Base-by-base conservation (phyloP, 805 yeast species). In the Candida chauliodis region DNA sequence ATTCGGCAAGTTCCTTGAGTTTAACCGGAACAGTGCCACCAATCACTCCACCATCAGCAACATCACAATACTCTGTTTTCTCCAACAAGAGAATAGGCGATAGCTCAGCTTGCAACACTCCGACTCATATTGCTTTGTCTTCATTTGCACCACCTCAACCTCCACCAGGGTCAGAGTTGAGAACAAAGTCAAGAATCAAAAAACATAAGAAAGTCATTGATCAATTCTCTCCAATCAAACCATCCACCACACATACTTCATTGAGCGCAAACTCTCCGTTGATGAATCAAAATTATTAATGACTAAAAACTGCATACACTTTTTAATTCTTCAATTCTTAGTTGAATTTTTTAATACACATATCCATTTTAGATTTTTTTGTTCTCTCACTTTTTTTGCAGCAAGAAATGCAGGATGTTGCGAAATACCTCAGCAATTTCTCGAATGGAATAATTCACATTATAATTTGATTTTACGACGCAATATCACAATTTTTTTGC, bases 11-110 rank as follows among this genome's bases (percentile, higher is more conserved):
- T 9, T 18, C 30, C 10, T 26, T 39, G 10, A 39, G 34, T 36
- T 35, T 39, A 16, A 24, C 36, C 10, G 34, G 32, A 7, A 23
- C 26, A 10, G 2, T 33, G 4, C 42, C 45, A 22, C 70, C 70
- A 13, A 47, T 55, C 13, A 65, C 71, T 2, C 71, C 71, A n/a
- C 71, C 71, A 20, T 59, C 63, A 37, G 71, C 71, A n/a, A 58
- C 63, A 10, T 62, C 70, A 11, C 69, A 61, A 45, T 54, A 61
- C 34, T 61, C 66, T 22, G 57, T 65, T 8, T 65, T 65, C 38
- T 65, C 70, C 9, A 50, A 52, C 37, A 51, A 50, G 40, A 47
- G 56, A 38, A 36, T 41, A 37, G 36, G 49, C 51, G 33, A 44
- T 38, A 30, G 25, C 13, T 31, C 45, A 13, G 27, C 36, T 13